Conservation (phyloP, 177 flowering plant genomes). For the Telopea speciosissima region DNA sequence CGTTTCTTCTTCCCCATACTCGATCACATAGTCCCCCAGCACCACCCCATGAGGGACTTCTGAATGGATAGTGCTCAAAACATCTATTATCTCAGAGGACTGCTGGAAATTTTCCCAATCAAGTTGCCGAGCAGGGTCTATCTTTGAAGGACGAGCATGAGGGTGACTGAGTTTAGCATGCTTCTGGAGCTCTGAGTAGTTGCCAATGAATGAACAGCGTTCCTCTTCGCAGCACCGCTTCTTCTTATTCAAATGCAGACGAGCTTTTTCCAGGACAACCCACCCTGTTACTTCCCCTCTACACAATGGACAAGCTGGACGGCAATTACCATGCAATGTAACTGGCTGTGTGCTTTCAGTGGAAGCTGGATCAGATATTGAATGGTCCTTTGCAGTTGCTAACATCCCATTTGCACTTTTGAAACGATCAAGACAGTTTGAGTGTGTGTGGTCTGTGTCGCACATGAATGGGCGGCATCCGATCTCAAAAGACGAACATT, state of each 20-base stretch:
- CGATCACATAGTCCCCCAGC: constrained; percentile 73
- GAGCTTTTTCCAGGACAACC: constrained; percentile 43
- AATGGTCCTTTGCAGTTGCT: constrained; percentile 19
- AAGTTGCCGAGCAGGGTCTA: constrained; percentile 63
- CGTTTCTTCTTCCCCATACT: constrained; percentile 61
- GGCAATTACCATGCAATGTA: constrained; percentile 21
- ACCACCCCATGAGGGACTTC: constrained; percentile 70
- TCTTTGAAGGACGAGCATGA: constrained; percentile 55
- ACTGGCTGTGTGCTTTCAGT: constrained; percentile 14
- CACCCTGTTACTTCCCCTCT: constrained; percentile 26
- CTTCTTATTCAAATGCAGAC: constrained; percentile 28
- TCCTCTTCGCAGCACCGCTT: constrained; percentile 40
- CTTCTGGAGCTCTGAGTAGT: constrained; percentile 41
- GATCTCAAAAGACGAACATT: constrained; percentile 56
- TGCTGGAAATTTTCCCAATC: constrained; percentile 66
- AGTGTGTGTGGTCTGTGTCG: constrained; percentile 50
- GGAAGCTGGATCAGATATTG: constrained; percentile 19
- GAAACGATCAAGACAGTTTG: constrained; percentile 63
- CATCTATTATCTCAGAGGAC: constrained; percentile 35
- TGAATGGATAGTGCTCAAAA: constrained; percentile 63
- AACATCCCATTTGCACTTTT: constrained; percentile 41
- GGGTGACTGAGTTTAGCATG: constrained; percentile 64
- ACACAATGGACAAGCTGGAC: constrained; percentile 58
- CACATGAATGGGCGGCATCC: constrained; percentile 39
- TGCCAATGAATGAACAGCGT: constrained; percentile 44